Evolutionary conservation across 23 red algal species (phyloP), one percentile per base, ranked within the genome.

Genomic region (Gracilaria vermiculophylla): DNA sequence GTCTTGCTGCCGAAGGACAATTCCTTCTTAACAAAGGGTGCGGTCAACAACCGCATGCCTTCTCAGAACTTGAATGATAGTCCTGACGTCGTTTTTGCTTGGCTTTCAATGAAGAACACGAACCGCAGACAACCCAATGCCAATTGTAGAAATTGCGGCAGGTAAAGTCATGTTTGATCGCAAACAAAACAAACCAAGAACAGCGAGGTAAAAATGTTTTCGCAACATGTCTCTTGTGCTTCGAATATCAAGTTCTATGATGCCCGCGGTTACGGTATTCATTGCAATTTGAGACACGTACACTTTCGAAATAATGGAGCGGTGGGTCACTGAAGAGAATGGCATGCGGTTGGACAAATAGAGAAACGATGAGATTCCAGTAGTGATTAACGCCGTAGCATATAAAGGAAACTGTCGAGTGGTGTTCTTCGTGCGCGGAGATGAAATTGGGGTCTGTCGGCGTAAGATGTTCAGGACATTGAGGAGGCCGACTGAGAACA

Each of bases 201-300:
- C 9, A 15, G 39, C 67, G 40, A 73, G 67, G 67, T 73, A 73
- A n/a, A 73, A 40, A 34, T 73, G 36, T 73, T 42, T 42, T 36
- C 3, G 10, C 11, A 8, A 45, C n/a, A 48, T 27, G 1, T 73
- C 40, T 27, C 3, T 24, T 42, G 8, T 45, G 24, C 2, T 24
- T 19, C 37, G n/a, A 1, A 24, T 37, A 0, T 73, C 37, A 29
- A 73, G 67, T 19, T 48, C 67, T 24, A 73, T 27, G 23, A 37
- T 36, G 19, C 67, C 67, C 21, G 67, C 67, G 3, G 67, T 48
- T n/a, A 73, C 4, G 20, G 67, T 73, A 40, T 73, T 73, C 67
- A 73, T 73, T 45, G 37, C 67, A 11, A 73, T 36, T 17, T 73
- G 67, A 23, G 67, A 73, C 23, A 73, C 44, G 23, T 73, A 73